Percentiles rank a stretch among this genome's conserved stretches.
Evolutionary conservation across 148 eudicot genomes (phyloP).

Genomic region (Fagopyrum esculentum): DNA sequence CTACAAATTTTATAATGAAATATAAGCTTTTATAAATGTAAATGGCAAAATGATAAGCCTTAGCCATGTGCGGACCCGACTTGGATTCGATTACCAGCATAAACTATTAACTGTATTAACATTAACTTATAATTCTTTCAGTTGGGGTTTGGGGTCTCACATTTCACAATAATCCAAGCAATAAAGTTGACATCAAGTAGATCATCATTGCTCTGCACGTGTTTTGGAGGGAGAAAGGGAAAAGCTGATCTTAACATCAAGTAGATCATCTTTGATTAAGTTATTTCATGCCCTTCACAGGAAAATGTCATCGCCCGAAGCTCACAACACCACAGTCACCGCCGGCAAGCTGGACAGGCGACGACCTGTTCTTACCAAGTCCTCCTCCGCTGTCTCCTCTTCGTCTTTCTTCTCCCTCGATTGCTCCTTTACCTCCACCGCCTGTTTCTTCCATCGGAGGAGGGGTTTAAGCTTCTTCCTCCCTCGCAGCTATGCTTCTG

Average conservation of each 20-base stretch:
- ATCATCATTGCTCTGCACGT: slow-evolving; percentile 13
- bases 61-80: neutral
- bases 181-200: slow-evolving; percentile 11
- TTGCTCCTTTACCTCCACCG: neutral
- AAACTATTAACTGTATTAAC: neutral
- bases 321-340: neutral
- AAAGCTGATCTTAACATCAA: neutral
- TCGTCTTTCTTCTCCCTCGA: slow-evolving; percentile 5
- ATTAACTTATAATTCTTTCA: neutral
- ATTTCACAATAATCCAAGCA: neutral
- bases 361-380: neutral
- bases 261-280: neutral
- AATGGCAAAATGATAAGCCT: too few species aligned
- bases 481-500: neutral
- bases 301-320: slow-evolving; percentile 4
- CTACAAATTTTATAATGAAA: too few species aligned
- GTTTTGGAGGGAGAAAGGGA: neutral
- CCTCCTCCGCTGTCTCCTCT: neutral
- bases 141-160: neutral
- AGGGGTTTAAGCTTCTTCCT: slow-evolving; percentile 11
- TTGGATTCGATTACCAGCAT: neutral
- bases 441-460: slow-evolving; percentile 9
- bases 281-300: neutral
- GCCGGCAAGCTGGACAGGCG: neutral
- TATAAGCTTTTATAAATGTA: too few species aligned